Percentiles rank a stretch among this genome's conserved stretches.
Evolutionary conservation across 1,139 yeast species (phyloP).

Genomic region (Diutina siamensis): DNA sequence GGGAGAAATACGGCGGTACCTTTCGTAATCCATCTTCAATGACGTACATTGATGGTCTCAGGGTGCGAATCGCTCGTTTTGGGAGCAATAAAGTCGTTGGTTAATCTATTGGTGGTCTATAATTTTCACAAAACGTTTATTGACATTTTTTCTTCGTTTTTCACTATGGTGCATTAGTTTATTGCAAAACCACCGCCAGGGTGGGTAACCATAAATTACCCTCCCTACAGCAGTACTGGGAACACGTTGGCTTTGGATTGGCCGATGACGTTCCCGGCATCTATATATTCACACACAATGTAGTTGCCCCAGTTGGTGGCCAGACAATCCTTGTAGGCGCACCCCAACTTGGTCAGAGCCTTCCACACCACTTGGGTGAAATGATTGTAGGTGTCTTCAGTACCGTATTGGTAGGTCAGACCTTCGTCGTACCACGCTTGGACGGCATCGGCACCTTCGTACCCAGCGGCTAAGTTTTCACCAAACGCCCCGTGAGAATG

Average conservation of each 20-base stretch:
- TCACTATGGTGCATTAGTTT: too few species aligned
- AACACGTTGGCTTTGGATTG: conserved; percentile 39
- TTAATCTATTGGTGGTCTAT: too few species aligned
- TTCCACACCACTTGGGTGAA: conserved; percentile 7
- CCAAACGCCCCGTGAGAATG: conserved; percentile 18
- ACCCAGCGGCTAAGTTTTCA: conserved; percentile 39
- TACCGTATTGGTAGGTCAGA: conserved; percentile 11
- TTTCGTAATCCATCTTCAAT: conserved; percentile 31
- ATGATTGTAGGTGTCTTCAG: conserved; percentile 11
- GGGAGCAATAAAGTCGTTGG: too few species aligned
- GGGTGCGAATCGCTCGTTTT: too few species aligned
- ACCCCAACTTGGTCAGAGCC: conserved; percentile 5
- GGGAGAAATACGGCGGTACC: conserved; percentile 35
- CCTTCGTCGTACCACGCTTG: conserved; percentile 38
- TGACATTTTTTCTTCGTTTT: too few species aligned
- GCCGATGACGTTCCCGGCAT: conserved; percentile 43
- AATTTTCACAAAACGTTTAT: too few species aligned
- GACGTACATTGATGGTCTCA: not conserved
- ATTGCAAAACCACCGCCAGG: not conserved
- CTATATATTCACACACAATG: conserved; percentile 41
- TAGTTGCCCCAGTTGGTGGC: conserved; percentile 35
- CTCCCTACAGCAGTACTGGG: not conserved
- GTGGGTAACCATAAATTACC: not conserved
- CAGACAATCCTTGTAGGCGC: conserved; percentile 29
- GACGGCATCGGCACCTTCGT: conserved; percentile 39